phyloP scores from a whole-genome alignment of 2,329 filamentous ascomycete species.

The Penicillium hesseltinei region DNA sequence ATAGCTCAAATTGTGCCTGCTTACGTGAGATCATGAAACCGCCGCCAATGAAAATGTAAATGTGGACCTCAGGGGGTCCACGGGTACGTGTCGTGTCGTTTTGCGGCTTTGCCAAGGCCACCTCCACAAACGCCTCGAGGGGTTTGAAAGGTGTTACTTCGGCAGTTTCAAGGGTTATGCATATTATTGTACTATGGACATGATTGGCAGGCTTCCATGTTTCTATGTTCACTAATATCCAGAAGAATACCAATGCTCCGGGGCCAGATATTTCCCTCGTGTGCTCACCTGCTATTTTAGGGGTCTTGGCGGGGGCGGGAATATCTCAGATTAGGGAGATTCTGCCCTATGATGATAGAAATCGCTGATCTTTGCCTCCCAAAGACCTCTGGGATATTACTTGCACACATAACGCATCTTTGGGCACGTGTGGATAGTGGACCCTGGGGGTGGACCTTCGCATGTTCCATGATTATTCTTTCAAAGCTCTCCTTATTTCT shows the following conservation, averaged over 20 bases:
- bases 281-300: constrained; percentile 2
- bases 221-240: neutral
- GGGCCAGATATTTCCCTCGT: neutral
- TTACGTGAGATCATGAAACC: neutral
- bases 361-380: neutral
- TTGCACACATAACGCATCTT: neutral
- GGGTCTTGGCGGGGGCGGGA: neutral
- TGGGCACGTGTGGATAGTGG: neutral
- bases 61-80: neutral
- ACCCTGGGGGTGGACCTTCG: neutral
- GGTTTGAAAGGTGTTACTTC: neutral
- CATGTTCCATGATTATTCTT: neutral
- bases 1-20: neutral
- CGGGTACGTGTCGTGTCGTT: neutral
- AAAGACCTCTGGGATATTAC: neutral
- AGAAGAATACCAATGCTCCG: neutral
- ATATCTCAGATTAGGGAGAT: neutral
- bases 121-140: neutral
- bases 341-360: neutral
- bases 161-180: neutral
- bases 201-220: neutral
- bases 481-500: neutral
- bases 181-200: neutral
- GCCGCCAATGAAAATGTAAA: too few relatives aligned
- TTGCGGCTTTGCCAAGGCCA: neutral